phyloP scores from a whole-genome alignment of 805 yeast genomes.

The Hanseniaspora occidentalis region DNA sequence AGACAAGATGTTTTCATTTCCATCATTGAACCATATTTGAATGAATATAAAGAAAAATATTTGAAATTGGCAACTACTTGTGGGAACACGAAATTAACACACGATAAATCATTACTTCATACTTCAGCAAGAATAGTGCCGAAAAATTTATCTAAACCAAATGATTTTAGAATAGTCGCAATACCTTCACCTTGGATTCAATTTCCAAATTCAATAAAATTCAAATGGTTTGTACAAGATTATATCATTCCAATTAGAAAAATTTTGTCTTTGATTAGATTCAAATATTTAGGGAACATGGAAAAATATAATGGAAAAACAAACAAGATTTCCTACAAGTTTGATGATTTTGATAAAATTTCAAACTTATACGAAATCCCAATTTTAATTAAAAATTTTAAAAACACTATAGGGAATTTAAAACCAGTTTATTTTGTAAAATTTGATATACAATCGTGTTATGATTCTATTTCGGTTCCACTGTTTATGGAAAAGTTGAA shows the following conservation, averaged over 20 bases:
- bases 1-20: conserved; percentile 47
- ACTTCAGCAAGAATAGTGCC: conserved; percentile 46
- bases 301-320: too few species aligned
- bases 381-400: conserved; percentile 27
- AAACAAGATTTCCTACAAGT: too few species aligned
- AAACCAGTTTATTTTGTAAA: conserved; percentile 35
- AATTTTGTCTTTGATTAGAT: conserved; percentile 25
- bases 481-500: conserved; percentile 27
- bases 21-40: conserved; percentile 31
- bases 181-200: conserved; percentile 34
- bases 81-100: conserved; percentile 13
- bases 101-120: conserved; percentile 15
- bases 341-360: conserved; percentile 14
- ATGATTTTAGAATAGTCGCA: conserved; percentile 48
- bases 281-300: conserved; percentile 7
- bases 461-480: conserved; percentile 51
- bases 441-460: conserved; percentile 69
- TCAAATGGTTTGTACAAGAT: conserved; percentile 24
- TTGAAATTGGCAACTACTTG: conserved; percentile 19
- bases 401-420: conserved; percentile 9
- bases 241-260: conserved; percentile 33
- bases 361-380: conserved; percentile 37
- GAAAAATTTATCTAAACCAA: conserved; percentile 26
- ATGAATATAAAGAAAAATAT: conserved; percentile 29
- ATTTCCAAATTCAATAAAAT: conserved; percentile 24